A percentile compares a stretch with the other conserved stretches of the same genome.
Conservation (phyloP, 2,329 filamentous ascomycete genomes). For the Sporothrix schenckii region DNA sequence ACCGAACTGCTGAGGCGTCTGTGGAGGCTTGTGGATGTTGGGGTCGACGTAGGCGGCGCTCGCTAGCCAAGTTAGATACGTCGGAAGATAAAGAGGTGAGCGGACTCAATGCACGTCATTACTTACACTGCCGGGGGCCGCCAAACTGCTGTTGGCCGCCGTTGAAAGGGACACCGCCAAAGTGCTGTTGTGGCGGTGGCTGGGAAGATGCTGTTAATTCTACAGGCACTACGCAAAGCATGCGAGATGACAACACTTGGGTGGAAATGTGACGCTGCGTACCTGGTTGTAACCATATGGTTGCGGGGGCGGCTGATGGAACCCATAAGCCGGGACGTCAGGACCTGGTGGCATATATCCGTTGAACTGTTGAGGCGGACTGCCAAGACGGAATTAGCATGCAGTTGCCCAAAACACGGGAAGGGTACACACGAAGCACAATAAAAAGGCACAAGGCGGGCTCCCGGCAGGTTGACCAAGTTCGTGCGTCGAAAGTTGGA, state of each 20-base stretch:
- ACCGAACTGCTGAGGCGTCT: conserved; percentile 48
- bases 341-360: conserved; percentile 31
- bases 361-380: conserved; percentile 31
- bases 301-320: conserved; percentile 32
- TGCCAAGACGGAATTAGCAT: conserved; percentile 27
- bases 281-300: conserved; percentile 32
- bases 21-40: conserved; percentile 31
- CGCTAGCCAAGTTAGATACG: conserved; percentile 17
- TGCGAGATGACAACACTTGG: background rate
- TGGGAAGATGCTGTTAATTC: background rate
- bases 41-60: conserved; percentile 25
- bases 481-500: background rate
- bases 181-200: conserved; percentile 26
- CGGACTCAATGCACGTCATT: background rate
- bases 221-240: background rate
- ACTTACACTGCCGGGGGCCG: conserved; percentile 27
- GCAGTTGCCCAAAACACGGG: background rate
- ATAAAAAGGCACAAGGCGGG: background rate
- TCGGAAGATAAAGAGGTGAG: background rate
- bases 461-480: background rate
- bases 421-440: background rate
- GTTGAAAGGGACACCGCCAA: conserved; percentile 13
- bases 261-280: conserved; percentile 24
- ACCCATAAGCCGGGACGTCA: conserved; percentile 25
- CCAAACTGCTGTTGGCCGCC: conserved; percentile 19